Percentiles rank a stretch among this genome's conserved stretches.
Conservation (phyloP, 192 early-diverging fungal genomes). For the Bifiguratus adelaidae region DNA sequence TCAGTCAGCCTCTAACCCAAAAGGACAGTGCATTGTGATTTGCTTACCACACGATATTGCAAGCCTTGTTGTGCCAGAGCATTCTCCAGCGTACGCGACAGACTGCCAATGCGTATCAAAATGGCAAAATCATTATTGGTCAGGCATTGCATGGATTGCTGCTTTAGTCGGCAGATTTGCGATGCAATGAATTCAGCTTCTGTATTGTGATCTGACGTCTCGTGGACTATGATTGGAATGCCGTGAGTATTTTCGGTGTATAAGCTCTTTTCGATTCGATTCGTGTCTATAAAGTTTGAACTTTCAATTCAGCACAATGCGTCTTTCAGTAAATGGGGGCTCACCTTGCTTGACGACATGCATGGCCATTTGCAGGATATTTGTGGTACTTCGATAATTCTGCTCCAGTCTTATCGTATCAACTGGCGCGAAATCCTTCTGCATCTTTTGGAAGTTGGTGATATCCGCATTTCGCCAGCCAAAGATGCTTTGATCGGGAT, state of each 20-base stretch:
- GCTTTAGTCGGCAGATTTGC: constrained; percentile 2
- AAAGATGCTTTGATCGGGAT: constrained; percentile 19
- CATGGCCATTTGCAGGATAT: constrained; percentile 2
- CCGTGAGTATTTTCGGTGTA: constrained; percentile 6
- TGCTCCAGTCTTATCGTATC: neutral
- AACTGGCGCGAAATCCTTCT: neutral
- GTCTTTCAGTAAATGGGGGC: neutral
- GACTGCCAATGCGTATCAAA: constrained; percentile 4
- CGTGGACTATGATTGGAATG: neutral
- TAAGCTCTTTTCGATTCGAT: neutral
- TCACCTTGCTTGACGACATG: constrained; percentile 14
- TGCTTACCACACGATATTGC: constrained; percentile 8
- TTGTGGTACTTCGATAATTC: constrained; percentile 13
- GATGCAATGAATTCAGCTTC: constrained; percentile 4
- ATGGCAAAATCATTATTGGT: constrained; percentile 8
- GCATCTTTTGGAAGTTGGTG: constrained; percentile 10
- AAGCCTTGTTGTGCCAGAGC: neutral
- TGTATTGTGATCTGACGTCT: neutral
- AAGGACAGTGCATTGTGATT: neutral
- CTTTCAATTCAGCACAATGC: neutral
- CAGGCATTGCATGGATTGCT: constrained; percentile 5
- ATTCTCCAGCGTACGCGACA: constrained; percentile 2
- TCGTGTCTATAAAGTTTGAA: neutral
- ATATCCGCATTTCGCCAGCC: constrained; percentile 13
- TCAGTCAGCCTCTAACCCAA: neutral